Evolutionary conservation across 2,329 filamentous ascomycete species (phyloP), one percentile per base, ranked within the genome.

Genomic region (Magnaporthales sp.): DNA sequence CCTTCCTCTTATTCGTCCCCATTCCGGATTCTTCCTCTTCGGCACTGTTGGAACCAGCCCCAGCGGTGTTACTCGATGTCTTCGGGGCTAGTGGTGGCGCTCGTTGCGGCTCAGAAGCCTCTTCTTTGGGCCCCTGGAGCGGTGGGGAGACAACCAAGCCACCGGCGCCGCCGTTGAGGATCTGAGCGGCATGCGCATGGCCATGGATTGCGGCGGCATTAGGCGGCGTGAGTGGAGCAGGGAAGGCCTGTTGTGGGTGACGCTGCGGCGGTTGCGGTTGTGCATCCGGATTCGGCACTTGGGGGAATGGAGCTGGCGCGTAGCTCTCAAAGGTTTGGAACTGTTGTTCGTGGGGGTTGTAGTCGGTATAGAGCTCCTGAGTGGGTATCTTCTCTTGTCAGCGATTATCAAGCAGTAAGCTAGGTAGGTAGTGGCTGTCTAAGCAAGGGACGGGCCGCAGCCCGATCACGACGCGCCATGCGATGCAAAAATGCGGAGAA

Each of bases 1-100:
- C 85, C 73, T 87, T 87, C 68, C 85, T 80, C 71, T 83, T 80
- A n/a, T 51, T 51, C n/a, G 11, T 83, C 84, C 72, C 87, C 84
- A 6, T 84, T 84, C 0, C 84, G 85, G 26, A 83, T 86, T 82
- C 76, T 64, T 81, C 84, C 19, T 82, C 76, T 30, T 84, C 85
- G 11, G 86, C 84, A 51, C 85, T 86, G 72, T 85, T 85, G 22
- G 80, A 82, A 22, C 79, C 82, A 31, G 73, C 74, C 60, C 71
- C 32, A 13, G 15, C 24, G 31, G 30, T 51, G 62, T 51, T 64
- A 26, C 61, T 63, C 10, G 61, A 31, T 19, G 15, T 30, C 24
- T 61, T 75, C 32, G 73, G 74, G n/a, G 64, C 65, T 66, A 72
- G 72, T 32, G 71, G 69, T 62, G 72, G 72, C 71, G 69, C 65